Conservation (phyloP, 108 stramenopile genomes). For the Cyclotella sp. region DNA sequence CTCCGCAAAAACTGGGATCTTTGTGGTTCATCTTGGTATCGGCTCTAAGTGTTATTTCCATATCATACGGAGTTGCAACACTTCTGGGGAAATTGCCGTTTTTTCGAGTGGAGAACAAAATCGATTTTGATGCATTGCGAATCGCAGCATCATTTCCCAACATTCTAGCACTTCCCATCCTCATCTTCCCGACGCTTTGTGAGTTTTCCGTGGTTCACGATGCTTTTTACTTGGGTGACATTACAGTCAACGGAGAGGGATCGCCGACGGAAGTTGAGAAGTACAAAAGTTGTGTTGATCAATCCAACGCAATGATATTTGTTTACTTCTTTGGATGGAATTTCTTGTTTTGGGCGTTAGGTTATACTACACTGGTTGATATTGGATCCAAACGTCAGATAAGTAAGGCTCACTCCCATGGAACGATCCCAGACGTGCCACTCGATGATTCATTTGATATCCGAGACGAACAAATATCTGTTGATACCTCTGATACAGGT, state of each 20-base stretch:
- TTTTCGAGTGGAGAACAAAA: conserved; percentile 40
- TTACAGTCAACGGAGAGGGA: neutral
- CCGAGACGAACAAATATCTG: neutral
- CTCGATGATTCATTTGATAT: conserved; percentile 3
- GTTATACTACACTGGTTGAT: conserved; percentile 55
- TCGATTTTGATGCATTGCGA: conserved; percentile 65
- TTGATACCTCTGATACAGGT: neutral
- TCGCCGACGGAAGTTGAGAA: conserved; percentile 19
- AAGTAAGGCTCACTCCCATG: conserved; percentile 5
- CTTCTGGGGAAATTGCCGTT: conserved; percentile 46
- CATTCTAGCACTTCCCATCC: conserved; percentile 74
- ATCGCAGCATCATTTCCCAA: conserved; percentile 77
- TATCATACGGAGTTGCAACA: conserved; percentile 67
- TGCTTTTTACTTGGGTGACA: conserved; percentile 44
- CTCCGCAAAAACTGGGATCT: conserved; percentile 56
- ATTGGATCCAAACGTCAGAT: conserved; percentile 41
- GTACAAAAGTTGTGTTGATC: conserved; percentile 55
- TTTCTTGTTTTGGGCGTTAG: conserved; percentile 68
- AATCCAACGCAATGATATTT: conserved; percentile 75
- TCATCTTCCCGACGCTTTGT: conserved; percentile 81
- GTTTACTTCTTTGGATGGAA: conserved; percentile 75
- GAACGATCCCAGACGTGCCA: conserved; percentile 5
- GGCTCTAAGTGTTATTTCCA: conserved; percentile 50
- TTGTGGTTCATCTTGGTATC: conserved; percentile 73
- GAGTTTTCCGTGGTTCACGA: conserved; percentile 73